Evolutionary conservation across 2,329 filamentous ascomycete species (phyloP), one percentile per base, ranked within the genome.

Genomic region (Fusarium transvaalense): DNA sequence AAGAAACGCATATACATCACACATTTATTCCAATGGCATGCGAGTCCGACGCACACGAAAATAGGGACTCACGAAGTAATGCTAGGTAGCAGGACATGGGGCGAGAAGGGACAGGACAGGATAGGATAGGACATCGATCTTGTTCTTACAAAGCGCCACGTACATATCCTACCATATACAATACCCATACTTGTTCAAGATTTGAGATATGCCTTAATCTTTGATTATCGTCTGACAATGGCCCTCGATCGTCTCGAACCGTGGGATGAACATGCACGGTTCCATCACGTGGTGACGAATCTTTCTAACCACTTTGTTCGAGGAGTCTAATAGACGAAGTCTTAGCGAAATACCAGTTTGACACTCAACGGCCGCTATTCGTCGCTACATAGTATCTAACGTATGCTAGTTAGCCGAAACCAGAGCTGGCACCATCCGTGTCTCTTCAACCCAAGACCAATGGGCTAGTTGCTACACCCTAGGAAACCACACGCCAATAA

Each of bases 121-220:
- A 63, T 37, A 41, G 37, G 48, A 61, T 34, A 50, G 39, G 52
- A 61, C 46, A 62, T 43, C 12, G 10, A 58, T 54, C 56, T 66
- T 61, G 51, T 52, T 62, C 15, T 48, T 41, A 31, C 56, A 48
- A 48, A 59, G 53, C 43, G 37, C n/a, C 23, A 45, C 51, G 57
- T 68, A 68, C 39, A 69, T 65, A 70, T 66, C 55, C 50, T 70
- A 35, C 51, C 41, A 70, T 65, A 68, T 51, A 67, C 55, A 71
- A 65, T 68, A 71, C 64, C 67, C 64, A 68, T 64, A 70, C 59
- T 68, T 64, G 31, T 63, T 66, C 21, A 67, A 66, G 21, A 69
- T 66, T 35, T 53, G 37, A 45, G 50, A 56, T 42, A 41, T 56
- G 37, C n/a, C 15, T 25, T 12, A 17, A 31, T 32, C 32, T 27